Evolutionary conservation across 2,329 filamentous ascomycete species (phyloP), one percentile per base, ranked within the genome.

Genomic region (Stachybotrys echinatus): DNA sequence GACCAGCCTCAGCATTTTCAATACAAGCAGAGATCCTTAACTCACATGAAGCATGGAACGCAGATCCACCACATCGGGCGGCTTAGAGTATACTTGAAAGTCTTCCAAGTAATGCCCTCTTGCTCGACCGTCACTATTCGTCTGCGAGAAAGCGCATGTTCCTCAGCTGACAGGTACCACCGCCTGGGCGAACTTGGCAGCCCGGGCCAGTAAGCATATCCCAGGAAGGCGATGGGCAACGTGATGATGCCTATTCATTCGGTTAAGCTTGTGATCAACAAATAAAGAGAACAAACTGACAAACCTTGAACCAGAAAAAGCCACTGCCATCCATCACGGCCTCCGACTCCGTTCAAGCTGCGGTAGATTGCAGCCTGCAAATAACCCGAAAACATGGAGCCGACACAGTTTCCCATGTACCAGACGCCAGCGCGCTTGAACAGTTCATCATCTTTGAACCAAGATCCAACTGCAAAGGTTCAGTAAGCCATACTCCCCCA

Each of bases 371-470:
- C 63, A 2, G 62, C 61, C 47, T 65, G 63, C 0, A 66, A 53
- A 10, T 66, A 65, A 2, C 58, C 55, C 17, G 55, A 57, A 47
- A 59, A 57, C 55, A 57, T 59, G 53, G 59, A 60, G 8, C 57
- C 63, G 5, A 61, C 51, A 8, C 59, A 53, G 45, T 57, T 57
- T 14, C 55, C 55, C 53, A 74, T 68, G 43, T 68, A 78, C 69
- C 75, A 79, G 1, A 76, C 67, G 0, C 74, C 74, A 0, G 74
- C 72, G 7, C 76, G 67, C 55, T 79, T 79, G 54, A 74, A 77
- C 0, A 69, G 62, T 22, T 67, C 64, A 12, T 58, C 54, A 18
- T 61, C 61, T 8, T 58, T 62, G 48, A 66, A 55, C 50, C 55
- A 57, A 23, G 49, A 52, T 1, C 50, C 50, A 40, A 45, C 42